These are phyloP conservation scores for Blumeria graminis DNA, from an alignment of 2,329 filamentous ascomycete species.

Conservation along the genomic window DNA sequence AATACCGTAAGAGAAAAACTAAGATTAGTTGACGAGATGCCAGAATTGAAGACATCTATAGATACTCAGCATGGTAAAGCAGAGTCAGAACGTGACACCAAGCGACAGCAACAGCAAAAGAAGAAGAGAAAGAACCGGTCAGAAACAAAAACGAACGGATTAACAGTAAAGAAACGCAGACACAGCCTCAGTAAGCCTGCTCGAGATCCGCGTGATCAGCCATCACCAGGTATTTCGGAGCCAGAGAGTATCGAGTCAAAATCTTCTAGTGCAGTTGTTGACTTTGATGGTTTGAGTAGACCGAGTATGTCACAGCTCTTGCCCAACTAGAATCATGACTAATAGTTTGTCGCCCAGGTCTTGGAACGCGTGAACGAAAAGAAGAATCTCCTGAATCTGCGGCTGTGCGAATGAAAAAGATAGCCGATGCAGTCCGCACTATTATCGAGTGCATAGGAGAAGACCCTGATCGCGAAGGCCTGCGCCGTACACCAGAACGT, in stretches of 20 bases:
- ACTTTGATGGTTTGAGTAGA: constrained; percentile 35
- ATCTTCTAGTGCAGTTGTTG: constrained; percentile 32
- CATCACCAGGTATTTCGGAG: constrained; percentile 6
- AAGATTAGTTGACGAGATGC: too few relatives aligned
- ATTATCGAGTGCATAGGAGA: constrained; percentile 46
- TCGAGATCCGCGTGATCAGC: constrained; percentile 32
- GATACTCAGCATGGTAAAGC: too few relatives aligned
- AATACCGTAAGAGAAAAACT: too few relatives aligned
- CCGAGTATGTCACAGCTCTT: constrained; percentile 21
- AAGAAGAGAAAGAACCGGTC: constrained; percentile 11
- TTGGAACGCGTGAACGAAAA: constrained; percentile 37
- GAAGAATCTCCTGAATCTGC: constrained; percentile 30
- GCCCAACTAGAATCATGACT: too few relatives aligned
- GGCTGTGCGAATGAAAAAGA: constrained; percentile 27
- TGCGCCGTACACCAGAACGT: constrained; percentile 48
- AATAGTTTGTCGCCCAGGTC: constrained; percentile 18
- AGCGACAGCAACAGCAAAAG: constrained; percentile 3
- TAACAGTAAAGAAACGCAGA: constrained; percentile 19
- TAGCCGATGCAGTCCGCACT: constrained; percentile 37
- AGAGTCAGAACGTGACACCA: too few relatives aligned
- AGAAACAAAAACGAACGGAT: constrained; percentile 9
- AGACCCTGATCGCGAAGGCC: constrained; percentile 38
- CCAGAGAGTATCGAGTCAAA: constrained; percentile 15
- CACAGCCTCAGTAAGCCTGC: constrained; percentile 34
- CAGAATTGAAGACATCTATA: too few relatives aligned